These are phyloP conservation scores for Gracilaria caudata DNA, from an alignment of 23 red algal genomes.

Conservation along the genomic window DNA sequence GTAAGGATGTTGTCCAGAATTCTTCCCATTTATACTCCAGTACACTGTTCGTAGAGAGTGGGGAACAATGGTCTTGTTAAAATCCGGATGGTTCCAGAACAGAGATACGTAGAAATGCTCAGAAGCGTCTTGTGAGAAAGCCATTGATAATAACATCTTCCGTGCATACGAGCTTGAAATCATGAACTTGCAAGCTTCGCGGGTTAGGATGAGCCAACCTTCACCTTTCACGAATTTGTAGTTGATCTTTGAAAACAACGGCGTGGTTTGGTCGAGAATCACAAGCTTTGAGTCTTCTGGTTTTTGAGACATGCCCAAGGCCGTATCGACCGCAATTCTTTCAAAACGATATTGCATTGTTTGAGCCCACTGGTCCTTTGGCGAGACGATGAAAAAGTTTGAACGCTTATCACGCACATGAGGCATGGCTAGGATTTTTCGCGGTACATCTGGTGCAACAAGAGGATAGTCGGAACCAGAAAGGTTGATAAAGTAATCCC, in stretches of 20 bases:
- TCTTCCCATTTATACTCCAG: slow-evolving; percentile 56
- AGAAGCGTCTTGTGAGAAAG: slow-evolving; percentile 63
- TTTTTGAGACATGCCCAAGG: slow-evolving; percentile 52
- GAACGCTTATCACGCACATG: slow-evolving; percentile 39
- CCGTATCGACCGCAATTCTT: slow-evolving; percentile 59
- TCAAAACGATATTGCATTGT: slow-evolving; percentile 57
- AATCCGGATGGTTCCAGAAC: slow-evolving; percentile 68
- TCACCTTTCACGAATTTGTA: slow-evolving; percentile 73
- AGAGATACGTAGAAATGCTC: slow-evolving; percentile 76
- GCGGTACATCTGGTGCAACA: slow-evolving; percentile 46
- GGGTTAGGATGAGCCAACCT: slow-evolving; percentile 72
- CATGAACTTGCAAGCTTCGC: slow-evolving; percentile 44
- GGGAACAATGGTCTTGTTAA: slow-evolving; percentile 57
- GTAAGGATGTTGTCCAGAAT: slow-evolving; percentile 70
- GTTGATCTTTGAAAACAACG: slow-evolving; percentile 40
- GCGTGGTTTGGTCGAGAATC: slow-evolving; percentile 32
- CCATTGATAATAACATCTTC: slow-evolving; percentile 70
- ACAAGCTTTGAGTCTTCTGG: slow-evolving; percentile 33
- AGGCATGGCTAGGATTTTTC: slow-evolving; percentile 66
- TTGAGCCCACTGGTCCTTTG: slow-evolving; percentile 55
- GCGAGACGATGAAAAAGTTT: slow-evolving; percentile 69
- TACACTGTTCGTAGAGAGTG: slow-evolving; percentile 71
- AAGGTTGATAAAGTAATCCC: slow-evolving; percentile 91
- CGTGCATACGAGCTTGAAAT: slow-evolving; percentile 49
- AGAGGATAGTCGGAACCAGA: slow-evolving; percentile 88